Evolutionary conservation across 805 yeast genomes (phyloP).

Genomic region (Millerozyma miso): DNA sequence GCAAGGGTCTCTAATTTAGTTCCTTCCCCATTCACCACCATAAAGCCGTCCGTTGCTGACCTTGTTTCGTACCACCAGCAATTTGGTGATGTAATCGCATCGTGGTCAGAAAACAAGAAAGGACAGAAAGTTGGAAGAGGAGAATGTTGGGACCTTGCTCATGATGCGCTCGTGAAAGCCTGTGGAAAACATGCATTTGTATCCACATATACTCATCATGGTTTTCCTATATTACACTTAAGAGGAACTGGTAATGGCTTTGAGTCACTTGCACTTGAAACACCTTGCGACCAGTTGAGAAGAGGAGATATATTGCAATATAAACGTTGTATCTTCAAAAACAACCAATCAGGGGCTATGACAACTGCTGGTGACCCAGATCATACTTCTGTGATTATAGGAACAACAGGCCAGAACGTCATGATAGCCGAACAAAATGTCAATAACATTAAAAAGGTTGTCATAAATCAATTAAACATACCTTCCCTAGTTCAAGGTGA

Average conservation of each 20-base stretch:
- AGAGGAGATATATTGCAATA: constrained; percentile 58
- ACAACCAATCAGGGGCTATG: constrained; percentile 28
- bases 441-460: constrained; percentile 37
- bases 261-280: constrained; percentile 12
- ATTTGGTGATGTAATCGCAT: constrained; percentile 51
- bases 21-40: constrained; percentile 40
- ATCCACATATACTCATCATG: constrained; percentile 45
- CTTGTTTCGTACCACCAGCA: constrained; percentile 30
- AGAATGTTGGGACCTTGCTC: constrained; percentile 61
- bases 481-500: constrained; percentile 39
- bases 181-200: constrained; percentile 59
- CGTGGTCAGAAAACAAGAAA: constrained; percentile 48
- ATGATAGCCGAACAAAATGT: constrained; percentile 49
- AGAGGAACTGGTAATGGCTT: constrained; percentile 13
- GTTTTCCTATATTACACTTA: constrained; percentile 35
- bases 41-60: constrained; percentile 26
- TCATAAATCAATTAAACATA: constrained; percentile 34
- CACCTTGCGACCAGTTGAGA: constrained; percentile 34
- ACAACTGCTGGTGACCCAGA: constrained; percentile 49
- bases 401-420: constrained; percentile 24
- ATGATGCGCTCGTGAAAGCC: constrained; percentile 47
- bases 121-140: constrained; percentile 52
- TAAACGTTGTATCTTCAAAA: constrained; percentile 35
- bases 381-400: constrained; percentile 42
- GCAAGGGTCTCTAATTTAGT: constrained; percentile 26